Evolutionary conservation across 176 grass and related monocot species (phyloP), one percentile per base, ranked within the genome.

Genomic region (Areca catechu): DNA sequence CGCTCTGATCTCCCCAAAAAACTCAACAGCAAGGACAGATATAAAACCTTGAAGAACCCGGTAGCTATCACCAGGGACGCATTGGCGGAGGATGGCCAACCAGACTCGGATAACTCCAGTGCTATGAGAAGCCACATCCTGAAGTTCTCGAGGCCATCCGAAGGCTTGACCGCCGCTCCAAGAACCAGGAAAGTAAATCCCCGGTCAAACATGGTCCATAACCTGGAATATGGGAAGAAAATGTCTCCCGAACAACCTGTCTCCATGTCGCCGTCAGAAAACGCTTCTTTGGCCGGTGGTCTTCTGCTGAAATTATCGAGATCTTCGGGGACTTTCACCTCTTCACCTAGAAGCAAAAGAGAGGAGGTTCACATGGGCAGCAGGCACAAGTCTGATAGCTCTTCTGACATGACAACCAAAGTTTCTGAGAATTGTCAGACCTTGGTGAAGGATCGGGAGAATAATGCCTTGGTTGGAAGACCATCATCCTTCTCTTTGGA

Each of bases 1-100:
- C 68, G 80, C 22, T 82, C 80, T 15, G 79, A 78, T 71, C 61
- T 79, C 15, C 22, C 61, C 18, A 85, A 78, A 75, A 92, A 80
- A 56, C 24, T 47, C 60, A 74, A 49, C 68, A 80, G 43, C 61
- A 85, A 83, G 51, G 62, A 61, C 58, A 37, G 24, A 72, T 50
- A 27, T 60, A 81, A 69, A 57, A 58, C 56, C 51, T 67, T 54
- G 18, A 29, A 79, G 22, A 65, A 71, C 47, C 37, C 63, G 20
- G n/a, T 58, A 24, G 53, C 30, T 9, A 20, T 34, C 69, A 18
- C 71, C 5, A 55, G 27, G 55, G 79, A 78, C 51, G 7, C 2
- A 56, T 78, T 74, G 28, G 66, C 19, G 22, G 67, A 62, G 62
- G 72, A n/a, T 48, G 30, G 20, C 57, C 70, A 56, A 28, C 19